Conservation (phyloP, 257 asterid genomes). For the Gentiana straminea region DNA sequence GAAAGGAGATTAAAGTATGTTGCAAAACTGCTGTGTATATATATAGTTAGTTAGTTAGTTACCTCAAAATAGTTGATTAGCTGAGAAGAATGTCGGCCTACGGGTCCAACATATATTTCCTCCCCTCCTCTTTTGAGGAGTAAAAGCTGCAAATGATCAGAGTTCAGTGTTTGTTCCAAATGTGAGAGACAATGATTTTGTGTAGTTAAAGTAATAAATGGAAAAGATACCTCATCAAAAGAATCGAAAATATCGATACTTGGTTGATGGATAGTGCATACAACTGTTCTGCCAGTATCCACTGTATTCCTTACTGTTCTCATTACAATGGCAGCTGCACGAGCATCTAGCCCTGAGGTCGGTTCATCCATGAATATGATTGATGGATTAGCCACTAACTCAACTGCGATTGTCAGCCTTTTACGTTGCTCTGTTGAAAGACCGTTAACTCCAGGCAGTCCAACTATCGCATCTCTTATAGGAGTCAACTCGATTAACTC, state of each 20-base stretch:
- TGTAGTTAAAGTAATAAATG: background rate
- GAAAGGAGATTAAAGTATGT: background rate
- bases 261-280: slow-evolving; percentile 92
- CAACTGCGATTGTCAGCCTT: slow-evolving; percentile 82
- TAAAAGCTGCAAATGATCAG: slow-evolving; percentile 35
- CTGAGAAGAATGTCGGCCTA: slow-evolving; percentile 50
- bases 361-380: slow-evolving; percentile 97
- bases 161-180: background rate
- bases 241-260: slow-evolving; percentile 88
- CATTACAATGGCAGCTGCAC: slow-evolving; percentile 98
- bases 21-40: too few species aligned
- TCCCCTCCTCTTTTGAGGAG: slow-evolving; percentile 76
- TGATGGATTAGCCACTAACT: slow-evolving; percentile 87
- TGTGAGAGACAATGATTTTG: background rate
- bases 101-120: slow-evolving; percentile 70
- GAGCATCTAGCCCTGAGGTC: slow-evolving; percentile 90
- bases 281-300: slow-evolving; percentile 86
- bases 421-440: slow-evolving; percentile 91
- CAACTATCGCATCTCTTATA: slow-evolving; percentile 56
- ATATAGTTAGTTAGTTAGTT: background rate
- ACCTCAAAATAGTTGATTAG: slow-evolving; percentile 75
- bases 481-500: slow-evolving; percentile 63
- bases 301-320: slow-evolving; percentile 91
- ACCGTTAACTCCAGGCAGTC: slow-evolving; percentile 71
- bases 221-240: slow-evolving; percentile 57